Evolutionary conservation across 2,329 filamentous ascomycete species (phyloP).

Genomic region (Rhynchosporium secalis): DNA sequence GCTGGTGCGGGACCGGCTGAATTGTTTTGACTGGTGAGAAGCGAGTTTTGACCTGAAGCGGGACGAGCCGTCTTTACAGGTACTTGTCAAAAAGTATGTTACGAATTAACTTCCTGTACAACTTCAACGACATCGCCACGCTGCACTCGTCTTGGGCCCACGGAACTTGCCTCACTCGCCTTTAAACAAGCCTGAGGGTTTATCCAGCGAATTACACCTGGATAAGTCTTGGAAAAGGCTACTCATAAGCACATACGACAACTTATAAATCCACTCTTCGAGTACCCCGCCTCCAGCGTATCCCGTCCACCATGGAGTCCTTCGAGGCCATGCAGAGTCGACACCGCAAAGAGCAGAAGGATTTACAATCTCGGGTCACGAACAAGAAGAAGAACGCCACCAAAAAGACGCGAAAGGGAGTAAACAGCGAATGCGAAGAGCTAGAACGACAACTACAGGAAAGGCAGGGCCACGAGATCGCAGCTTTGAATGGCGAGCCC

Average conservation of each 20-base stretch:
- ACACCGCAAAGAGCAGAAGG: conserved; percentile 85
- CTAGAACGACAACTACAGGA: conserved; percentile 68
- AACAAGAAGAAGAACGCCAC: conserved; percentile 97
- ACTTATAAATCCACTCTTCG: not conserved
- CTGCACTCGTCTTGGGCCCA: not conserved
- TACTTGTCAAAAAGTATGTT: conserved; percentile 2
- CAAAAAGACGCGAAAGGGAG: conserved; percentile 77
- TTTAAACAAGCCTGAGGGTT: too few species aligned
- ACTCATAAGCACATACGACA: not conserved
- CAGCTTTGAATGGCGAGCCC: conserved; percentile 11
- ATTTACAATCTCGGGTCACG: conserved; percentile 81
- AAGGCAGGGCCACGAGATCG: conserved; percentile 62
- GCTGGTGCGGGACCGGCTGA: not conserved
- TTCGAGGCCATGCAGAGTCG: conserved; percentile 77
- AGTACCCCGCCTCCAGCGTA: conserved; percentile 12
- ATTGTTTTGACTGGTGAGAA: conserved; percentile 8
- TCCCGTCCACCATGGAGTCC: conserved; percentile 44
- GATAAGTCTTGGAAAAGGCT: not conserved
- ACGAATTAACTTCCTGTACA: not conserved
- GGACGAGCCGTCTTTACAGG: conserved; percentile 9
- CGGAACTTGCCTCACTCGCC: not conserved
- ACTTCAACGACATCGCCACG: not conserved
- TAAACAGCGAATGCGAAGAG: conserved; percentile 74
- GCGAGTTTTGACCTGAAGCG: not conserved
- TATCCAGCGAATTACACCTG: too few species aligned